Conservation (phyloP, 768 basidiomycete species). For the Hericium coralloides region DNA sequence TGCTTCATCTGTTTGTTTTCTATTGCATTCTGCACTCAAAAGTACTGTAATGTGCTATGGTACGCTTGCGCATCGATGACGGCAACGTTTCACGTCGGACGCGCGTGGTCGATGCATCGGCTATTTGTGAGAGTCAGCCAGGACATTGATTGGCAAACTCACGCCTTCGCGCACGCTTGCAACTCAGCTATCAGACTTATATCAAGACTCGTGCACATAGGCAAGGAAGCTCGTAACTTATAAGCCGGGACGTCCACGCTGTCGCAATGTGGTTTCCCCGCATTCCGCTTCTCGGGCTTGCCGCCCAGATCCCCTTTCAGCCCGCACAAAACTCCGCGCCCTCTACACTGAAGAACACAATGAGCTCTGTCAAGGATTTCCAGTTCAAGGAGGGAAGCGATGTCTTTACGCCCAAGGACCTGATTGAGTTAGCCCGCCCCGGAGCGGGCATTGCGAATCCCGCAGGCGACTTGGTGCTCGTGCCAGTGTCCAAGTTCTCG, state of each 20-base stretch:
- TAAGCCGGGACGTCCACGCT: too few species aligned
- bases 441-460: slow-evolving; percentile 57
- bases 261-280: slow-evolving; percentile 42
- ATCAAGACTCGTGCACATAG: too few species aligned
- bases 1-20: neutral
- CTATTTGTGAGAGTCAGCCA: neutral
- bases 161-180: too few species aligned
- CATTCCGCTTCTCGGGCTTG: slow-evolving; percentile 43
- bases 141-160: neutral
- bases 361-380: slow-evolving; percentile 31
- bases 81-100: too few species aligned
- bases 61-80: neutral
- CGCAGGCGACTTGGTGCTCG: slow-evolving; percentile 58
- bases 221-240: too few species aligned
- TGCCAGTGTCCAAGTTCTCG: slow-evolving; percentile 60
- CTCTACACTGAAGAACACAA: slow-evolving; percentile 17
- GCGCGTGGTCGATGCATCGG: neutral
- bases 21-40: neutral
- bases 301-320: slow-evolving; percentile 43
- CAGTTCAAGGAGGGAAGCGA: slow-evolving; percentile 48
- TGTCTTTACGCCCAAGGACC: slow-evolving; percentile 61
- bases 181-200: too few species aligned
- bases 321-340: slow-evolving; percentile 5
- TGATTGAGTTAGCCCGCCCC: slow-evolving; percentile 63
- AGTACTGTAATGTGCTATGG: neutral